A percentile compares a stretch with the other conserved stretches of the same genome.
Conservation (phyloP, 1,139 yeast species). For the Saccharomycopsis hybrid region DNA sequence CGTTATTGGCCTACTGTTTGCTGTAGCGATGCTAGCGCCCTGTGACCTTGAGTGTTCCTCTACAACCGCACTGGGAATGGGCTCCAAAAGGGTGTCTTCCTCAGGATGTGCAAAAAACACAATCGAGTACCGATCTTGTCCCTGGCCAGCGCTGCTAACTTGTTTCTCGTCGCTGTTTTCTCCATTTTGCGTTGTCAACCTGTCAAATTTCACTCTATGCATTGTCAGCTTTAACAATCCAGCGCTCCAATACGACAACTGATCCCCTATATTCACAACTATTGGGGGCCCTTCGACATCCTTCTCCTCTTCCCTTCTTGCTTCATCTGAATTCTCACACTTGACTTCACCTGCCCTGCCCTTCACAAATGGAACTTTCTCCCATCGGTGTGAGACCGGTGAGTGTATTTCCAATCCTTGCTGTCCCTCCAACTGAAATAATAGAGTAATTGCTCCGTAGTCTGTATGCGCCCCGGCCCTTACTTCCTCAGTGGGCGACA, state of each 20-base stretch:
- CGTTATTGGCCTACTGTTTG: slow-evolving; percentile 34
- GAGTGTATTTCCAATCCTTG: slow-evolving; percentile 67
- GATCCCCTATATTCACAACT: slow-evolving; percentile 73
- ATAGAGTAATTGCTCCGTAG: slow-evolving; percentile 64
- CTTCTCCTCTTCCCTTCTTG: too few species aligned
- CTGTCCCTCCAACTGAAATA: slow-evolving; percentile 63
- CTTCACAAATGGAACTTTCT: slow-evolving; percentile 50
- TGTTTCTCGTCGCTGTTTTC: background rate
- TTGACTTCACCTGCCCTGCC: too few species aligned
- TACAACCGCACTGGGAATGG: slow-evolving; percentile 44
- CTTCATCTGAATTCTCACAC: too few species aligned
- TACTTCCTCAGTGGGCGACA: slow-evolving; percentile 48
- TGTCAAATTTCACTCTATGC: slow-evolving; percentile 68
- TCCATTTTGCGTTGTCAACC: too few species aligned
- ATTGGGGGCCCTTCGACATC: slow-evolving; percentile 42
- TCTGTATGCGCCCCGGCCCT: slow-evolving; percentile 87
- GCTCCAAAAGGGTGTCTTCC: slow-evolving; percentile 54
- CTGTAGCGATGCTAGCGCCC: background rate
- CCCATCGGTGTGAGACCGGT: slow-evolving; percentile 45
- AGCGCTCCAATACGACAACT: slow-evolving; percentile 72
- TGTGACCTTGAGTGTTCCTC: background rate
- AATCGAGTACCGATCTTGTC: slow-evolving; percentile 68
- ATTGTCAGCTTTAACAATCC: slow-evolving; percentile 65
- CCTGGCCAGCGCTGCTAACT: slow-evolving; percentile 28
- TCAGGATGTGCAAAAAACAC: slow-evolving; percentile 81